A percentile compares a stretch with the other conserved stretches of the same genome.
Conservation (phyloP, 2,329 filamentous ascomycete species). For the Alternaria solani region DNA sequence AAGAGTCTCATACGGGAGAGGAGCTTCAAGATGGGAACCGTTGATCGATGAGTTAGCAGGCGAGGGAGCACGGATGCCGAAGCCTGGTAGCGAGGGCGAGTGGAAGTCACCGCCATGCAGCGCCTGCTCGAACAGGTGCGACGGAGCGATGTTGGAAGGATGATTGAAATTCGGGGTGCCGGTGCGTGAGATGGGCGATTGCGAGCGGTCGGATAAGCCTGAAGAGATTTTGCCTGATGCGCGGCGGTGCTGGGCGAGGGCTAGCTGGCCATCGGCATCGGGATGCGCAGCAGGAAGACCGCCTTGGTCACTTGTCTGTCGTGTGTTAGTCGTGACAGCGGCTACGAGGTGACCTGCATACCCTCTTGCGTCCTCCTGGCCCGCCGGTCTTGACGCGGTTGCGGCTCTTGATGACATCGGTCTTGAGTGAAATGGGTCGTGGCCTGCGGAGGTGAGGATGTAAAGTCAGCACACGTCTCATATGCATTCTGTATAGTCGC, state of each 20-base stretch:
- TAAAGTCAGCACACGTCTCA: too few species aligned
- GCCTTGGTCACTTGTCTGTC: conserved; percentile 54
- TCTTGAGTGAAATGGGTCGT: conserved; percentile 95
- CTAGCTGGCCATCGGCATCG: conserved; percentile 64
- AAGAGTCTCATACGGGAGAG: conserved; percentile 81
- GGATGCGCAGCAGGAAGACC: conserved; percentile 65
- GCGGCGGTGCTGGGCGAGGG: conserved; percentile 67
- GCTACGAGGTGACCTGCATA: conserved; percentile 50
- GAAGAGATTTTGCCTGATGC: conserved; percentile 76
- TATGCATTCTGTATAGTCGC: too few species aligned
- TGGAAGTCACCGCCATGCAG: conserved; percentile 76
- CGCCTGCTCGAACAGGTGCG: conserved; percentile 80
- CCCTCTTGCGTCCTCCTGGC: conserved; percentile 84
- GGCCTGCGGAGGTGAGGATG: conserved; percentile 51
- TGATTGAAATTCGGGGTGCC: conserved; percentile 77
- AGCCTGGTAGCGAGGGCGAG: conserved; percentile 56
- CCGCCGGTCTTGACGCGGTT: conserved; percentile 93
- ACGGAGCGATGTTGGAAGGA: conserved; percentile 71
- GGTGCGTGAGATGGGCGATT: conserved; percentile 81
- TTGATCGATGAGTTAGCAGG: conserved; percentile 67
- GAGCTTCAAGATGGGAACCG: conserved; percentile 70
- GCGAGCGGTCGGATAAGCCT: conserved; percentile 75
- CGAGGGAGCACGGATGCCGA: conserved; percentile 58
- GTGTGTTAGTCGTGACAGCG: conserved; percentile 13
- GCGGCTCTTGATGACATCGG: conserved; percentile 98